Evolutionary conservation across 805 yeast genomes (phyloP).

Genomic region (Yarrowia alimentaria): DNA sequence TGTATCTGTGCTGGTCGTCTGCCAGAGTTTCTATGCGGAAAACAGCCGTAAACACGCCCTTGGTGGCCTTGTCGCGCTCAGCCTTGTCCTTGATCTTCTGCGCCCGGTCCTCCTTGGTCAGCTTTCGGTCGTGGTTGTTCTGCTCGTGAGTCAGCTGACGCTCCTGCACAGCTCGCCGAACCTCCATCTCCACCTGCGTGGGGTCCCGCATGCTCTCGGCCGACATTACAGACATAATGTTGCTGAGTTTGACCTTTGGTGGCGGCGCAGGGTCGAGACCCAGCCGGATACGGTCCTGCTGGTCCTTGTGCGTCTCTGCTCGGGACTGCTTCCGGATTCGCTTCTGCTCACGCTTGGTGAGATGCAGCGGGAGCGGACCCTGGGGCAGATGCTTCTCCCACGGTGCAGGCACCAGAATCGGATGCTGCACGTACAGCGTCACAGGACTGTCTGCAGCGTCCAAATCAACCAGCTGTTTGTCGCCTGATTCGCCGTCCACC

Average conservation of each 20-base stretch:
- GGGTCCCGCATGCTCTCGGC: constrained; percentile 87
- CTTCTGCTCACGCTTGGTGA: constrained; percentile 76
- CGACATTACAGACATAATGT: constrained; percentile 82
- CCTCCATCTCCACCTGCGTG: constrained; percentile 74
- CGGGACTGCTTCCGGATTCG: constrained; percentile 70
- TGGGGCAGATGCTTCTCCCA: constrained; percentile 51
- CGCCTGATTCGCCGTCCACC: constrained; percentile 29
- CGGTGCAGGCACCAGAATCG: constrained; percentile 61
- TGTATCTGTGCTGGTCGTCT: constrained; percentile 67
- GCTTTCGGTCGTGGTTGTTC: constrained; percentile 60
- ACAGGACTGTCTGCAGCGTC: constrained; percentile 54
- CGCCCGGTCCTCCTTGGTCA: constrained; percentile 56
- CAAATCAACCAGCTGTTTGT: constrained; percentile 32
- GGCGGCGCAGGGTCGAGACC: constrained; percentile 88
- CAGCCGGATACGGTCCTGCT: constrained; percentile 70
- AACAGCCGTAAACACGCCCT: constrained; percentile 58
- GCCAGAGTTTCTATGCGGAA: constrained; percentile 54
- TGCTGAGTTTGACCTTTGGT: constrained; percentile 81
- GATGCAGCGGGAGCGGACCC: constrained; percentile 47
- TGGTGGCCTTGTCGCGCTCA: constrained; percentile 44
- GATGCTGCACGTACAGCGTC: constrained; percentile 77
- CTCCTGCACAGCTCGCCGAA: constrained; percentile 63
- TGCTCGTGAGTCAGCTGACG: constrained; percentile 58
- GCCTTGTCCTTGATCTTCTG: constrained; percentile 50
- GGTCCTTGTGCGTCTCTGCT: constrained; percentile 58